Evolutionary conservation across 2,329 filamentous ascomycete genomes (phyloP), one percentile per base, ranked within the genome.

Genomic region (Pseudocercospora cruenta): DNA sequence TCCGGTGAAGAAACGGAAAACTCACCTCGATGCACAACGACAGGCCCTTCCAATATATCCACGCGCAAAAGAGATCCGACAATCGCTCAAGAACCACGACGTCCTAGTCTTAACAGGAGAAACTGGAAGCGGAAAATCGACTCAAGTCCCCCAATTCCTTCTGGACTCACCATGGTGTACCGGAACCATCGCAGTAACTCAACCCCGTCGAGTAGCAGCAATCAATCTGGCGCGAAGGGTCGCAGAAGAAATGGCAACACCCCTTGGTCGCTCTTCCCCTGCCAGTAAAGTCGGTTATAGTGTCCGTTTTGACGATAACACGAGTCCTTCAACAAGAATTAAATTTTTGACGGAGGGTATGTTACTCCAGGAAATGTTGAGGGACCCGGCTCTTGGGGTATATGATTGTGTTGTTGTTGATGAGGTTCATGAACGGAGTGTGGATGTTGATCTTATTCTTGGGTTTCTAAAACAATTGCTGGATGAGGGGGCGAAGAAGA

Each of bases 331-430:
- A n/a, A 92, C 92, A 3, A 89, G 86, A 74, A 90, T 99, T 80
- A 98, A 98, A 76, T 99, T 93, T 73, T 82, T 99, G 69, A 99
- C 95, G 0, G 96, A 99, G 78, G 95, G 95, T 73, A 98, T 97
- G 90, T 83, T 99, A 60, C 84, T 99, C 14, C 94, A 98, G 64
- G 96, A 99, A 79, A 90, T 99, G 79, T 80, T 99, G 66, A 86
- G 90, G 61, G 95, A 99, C 77, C 92, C 92, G 0, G 85, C 89
- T 74, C 84, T 99, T 74, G 87, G 86, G 33, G 89, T 92, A 75
- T 99, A 99, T 77, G 96, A 93, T 74, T 93, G 91, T 3, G 85
- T 99, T 0, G 86, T 99, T 19, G 92, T 99, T 7, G 95, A 99
- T 79, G 95, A 99, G 78, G 95, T 99, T 12, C 95, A 99, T 81